Evolutionary conservation across 257 asterid species (phyloP).

Genomic region (Galeopsis tetrahit): DNA sequence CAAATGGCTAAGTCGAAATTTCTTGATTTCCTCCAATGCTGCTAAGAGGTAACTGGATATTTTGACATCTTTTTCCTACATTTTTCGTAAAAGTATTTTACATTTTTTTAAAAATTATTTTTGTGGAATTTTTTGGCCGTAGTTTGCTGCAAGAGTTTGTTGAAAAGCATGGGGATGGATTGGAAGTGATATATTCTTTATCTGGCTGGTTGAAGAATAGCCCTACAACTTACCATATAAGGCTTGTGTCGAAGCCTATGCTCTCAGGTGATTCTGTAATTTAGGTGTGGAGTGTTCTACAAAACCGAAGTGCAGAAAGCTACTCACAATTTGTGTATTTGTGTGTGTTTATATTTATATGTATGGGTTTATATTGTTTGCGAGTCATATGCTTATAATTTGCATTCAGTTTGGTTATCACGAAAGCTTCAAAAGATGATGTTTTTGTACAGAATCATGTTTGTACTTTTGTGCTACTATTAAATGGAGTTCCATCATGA

Average conservation of each 20-base stretch:
- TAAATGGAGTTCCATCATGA: not conserved
- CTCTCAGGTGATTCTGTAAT: constrained; percentile 68
- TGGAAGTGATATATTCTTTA: constrained; percentile 71
- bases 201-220: constrained; percentile 83
- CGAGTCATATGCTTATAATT: constrained; percentile 12
- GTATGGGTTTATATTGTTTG: not conserved
- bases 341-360: not conserved
- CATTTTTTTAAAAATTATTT: not conserved
- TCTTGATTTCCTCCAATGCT: constrained; percentile 79
- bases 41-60: constrained; percentile 72
- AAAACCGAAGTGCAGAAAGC: constrained; percentile 18
- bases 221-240: constrained; percentile 71
- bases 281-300: constrained; percentile 9
- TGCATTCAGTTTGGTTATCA: constrained; percentile 12
- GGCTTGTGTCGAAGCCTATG: constrained; percentile 67
- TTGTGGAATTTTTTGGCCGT: constrained; percentile 28
- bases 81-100: constrained; percentile 8
- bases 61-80: not conserved
- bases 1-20: constrained; percentile 96
- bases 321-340: not conserved
- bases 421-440: not conserved
- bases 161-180: constrained; percentile 65
- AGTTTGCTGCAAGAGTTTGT: constrained; percentile 87
- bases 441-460: constrained; percentile 1
- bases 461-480: constrained; percentile 4